phyloP scores from a whole-genome alignment of 352 stramenopile species.

The Pythium volutum region DNA sequence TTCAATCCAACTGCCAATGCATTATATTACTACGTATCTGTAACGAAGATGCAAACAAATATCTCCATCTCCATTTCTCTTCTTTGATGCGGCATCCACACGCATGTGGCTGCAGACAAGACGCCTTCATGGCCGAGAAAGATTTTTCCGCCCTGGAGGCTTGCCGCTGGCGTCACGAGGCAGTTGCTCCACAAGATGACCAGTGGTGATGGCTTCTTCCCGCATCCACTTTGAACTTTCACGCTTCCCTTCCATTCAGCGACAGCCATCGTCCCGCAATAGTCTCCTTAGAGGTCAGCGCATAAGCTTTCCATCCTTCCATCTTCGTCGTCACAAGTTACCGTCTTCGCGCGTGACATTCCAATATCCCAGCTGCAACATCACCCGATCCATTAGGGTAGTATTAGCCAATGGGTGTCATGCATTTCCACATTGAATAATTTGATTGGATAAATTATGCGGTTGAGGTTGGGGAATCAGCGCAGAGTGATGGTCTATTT shows the following conservation, averaged over 20 bases:
- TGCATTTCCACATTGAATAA: neutral
- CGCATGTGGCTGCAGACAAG: no score
- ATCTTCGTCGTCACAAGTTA: neutral
- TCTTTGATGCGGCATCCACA: no score
- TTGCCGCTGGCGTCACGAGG: neutral
- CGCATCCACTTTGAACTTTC: neutral
- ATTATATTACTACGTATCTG: no score
- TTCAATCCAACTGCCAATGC: no score
- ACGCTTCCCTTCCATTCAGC: neutral
- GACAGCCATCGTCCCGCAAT: neutral
- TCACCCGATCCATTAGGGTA: neutral
- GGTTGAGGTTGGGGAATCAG: neutral
- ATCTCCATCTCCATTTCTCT: no score
- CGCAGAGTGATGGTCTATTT: neutral
- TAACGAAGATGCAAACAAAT: no score
- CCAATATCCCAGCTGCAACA: slow-evolving; percentile 10
- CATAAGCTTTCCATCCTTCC: neutral
- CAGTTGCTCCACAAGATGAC: neutral
- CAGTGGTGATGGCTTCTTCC: neutral
- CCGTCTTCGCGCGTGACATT: neutral
- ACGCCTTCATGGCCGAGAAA: no score
- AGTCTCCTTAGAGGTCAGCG: neutral
- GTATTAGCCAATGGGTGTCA: neutral
- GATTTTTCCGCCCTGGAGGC: no score
- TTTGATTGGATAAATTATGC: neutral